Percentiles rank a stretch among this genome's conserved stretches.
These are phyloP conservation scores for Colletotrichum limetticola DNA, from an alignment of 2,329 filamentous ascomycete species.

Conservation along the genomic window DNA sequence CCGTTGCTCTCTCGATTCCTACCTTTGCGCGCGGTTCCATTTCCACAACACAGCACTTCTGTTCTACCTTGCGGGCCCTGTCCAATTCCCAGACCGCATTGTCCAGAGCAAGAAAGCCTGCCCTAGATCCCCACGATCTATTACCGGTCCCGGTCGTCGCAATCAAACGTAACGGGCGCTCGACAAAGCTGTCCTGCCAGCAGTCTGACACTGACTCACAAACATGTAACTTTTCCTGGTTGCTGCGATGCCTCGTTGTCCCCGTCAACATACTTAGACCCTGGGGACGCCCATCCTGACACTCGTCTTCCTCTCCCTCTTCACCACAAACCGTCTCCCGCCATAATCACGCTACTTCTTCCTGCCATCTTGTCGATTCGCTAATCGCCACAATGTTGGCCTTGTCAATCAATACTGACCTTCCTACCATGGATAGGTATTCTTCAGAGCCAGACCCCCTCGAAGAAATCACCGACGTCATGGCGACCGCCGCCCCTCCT, in stretches of 20 bases:
- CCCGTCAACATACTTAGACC: conserved; percentile 28
- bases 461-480: conserved; percentile 44
- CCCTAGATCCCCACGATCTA: conserved; percentile 12
- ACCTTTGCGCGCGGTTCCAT: conserved; percentile 13
- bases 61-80: conserved; percentile 8
- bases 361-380: conserved; percentile 12
- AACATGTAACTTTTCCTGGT: conserved; percentile 31
- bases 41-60: conserved; percentile 1
- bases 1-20: conserved; percentile 29
- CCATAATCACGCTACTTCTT: not conserved
- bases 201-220: conserved; percentile 30
- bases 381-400: conserved; percentile 47
- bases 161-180: conserved; percentile 15
- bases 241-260: conserved; percentile 26
- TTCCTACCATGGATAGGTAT: conserved; percentile 50
- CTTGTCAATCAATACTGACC: conserved; percentile 53
- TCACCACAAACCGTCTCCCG: not conserved
- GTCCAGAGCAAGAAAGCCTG: conserved; percentile 17
- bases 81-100: not conserved
- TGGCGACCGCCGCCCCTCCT: conserved; percentile 45
- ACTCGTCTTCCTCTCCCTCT: not conserved
- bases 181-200: conserved; percentile 15
- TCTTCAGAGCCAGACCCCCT: conserved; percentile 52
- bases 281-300: conserved; percentile 8
- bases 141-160: conserved; percentile 18